Conservation (phyloP, 192 early-diverging fungal genomes). For the Glomus cerebriforme region DNA sequence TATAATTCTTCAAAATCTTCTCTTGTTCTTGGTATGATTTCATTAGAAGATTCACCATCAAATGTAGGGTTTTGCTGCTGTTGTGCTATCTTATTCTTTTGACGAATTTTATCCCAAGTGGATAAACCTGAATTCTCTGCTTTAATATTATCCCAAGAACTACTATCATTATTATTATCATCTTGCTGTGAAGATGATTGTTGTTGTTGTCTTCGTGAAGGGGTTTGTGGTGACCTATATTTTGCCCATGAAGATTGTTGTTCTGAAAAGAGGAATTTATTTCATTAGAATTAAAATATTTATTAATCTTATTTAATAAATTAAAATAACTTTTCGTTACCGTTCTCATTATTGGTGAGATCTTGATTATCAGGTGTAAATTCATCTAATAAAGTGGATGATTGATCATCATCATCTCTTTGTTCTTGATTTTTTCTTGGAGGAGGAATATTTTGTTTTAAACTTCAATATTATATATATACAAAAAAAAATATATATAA, state of each 20-base stretch:
- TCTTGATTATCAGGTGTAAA: background rate
- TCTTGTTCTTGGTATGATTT: background rate
- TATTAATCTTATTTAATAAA: no score
- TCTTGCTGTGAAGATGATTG: background rate
- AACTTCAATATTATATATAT: background rate
- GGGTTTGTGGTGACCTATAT: background rate
- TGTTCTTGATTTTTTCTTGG: no score
- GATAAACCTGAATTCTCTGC: background rate
- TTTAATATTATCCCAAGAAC: conserved; percentile 3
- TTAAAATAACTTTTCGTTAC: background rate
- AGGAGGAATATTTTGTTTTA: background rate
- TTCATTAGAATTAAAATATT: no score
- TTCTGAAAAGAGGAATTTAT: background rate
- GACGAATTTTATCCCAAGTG: conserved; percentile 13
- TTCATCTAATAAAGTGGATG: background rate
- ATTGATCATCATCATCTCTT: background rate
- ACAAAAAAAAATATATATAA: no score
- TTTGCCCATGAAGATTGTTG: background rate
- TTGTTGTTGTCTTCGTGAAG: background rate
- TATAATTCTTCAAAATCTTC: conserved; percentile 17
- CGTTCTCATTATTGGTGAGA: background rate
- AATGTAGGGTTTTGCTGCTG: background rate
- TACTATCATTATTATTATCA: background rate
- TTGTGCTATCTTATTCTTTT: background rate
- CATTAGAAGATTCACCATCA: background rate